These are phyloP conservation scores for Starmera dryadoides DNA, from an alignment of 805 yeast species.

Conservation along the genomic window DNA sequence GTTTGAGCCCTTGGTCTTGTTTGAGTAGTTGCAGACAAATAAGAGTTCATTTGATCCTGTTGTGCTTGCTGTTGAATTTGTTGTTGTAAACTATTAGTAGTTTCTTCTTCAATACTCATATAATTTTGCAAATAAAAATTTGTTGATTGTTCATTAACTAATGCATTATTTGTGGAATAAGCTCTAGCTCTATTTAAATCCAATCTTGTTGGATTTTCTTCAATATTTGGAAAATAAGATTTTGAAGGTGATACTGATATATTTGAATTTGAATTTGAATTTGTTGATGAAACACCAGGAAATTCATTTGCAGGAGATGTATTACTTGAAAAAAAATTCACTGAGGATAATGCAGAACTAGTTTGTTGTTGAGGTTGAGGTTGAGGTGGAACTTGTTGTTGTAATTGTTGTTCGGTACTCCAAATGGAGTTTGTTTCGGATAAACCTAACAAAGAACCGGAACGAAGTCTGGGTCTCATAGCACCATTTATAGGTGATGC, in stretches of 20 bases:
- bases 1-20: conserved; percentile 37
- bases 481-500: conserved; percentile 7
- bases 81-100: conserved; percentile 7
- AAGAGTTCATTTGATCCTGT: conserved; percentile 4
- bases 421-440: conserved; percentile 45
- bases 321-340: conserved; percentile 1
- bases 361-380: not conserved
- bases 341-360: not conserved
- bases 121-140: conserved; percentile 7
- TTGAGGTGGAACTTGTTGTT: not conserved
- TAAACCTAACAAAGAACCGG: conserved; percentile 42
- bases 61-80: conserved; percentile 8
- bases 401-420: conserved; percentile 37
- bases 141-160: conserved; percentile 9
- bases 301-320: conserved; percentile 3
- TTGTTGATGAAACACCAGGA: too few relatives aligned
- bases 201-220: conserved; percentile 9
- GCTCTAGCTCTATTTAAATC: conserved; percentile 18
- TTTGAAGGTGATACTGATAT: conserved; percentile 12
- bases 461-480: conserved; percentile 35
- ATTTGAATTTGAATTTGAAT: conserved; percentile 12
- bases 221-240: conserved; percentile 7
- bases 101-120: conserved; percentile 4
- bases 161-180: conserved; percentile 17
- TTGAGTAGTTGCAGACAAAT: conserved; percentile 1